phyloP scores from a whole-genome alignment of 306 rosid genomes.

The Coriaria nepalensis region DNA sequence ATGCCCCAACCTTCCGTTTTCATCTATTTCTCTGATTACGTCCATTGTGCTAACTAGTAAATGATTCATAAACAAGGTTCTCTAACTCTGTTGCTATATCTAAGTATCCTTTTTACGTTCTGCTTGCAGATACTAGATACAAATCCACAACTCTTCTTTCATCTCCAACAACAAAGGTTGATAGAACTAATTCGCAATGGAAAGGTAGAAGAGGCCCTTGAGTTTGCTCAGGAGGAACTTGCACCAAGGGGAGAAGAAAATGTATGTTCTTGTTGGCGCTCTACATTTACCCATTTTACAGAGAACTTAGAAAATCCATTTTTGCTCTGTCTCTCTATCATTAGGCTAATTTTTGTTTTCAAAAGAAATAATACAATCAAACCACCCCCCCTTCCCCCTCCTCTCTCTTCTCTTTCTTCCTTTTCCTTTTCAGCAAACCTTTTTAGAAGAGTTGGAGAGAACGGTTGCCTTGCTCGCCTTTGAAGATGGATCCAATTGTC shows the following conservation, averaged over 20 bases:
- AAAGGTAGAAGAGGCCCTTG: constrained; percentile 86
- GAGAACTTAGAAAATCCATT: too few species aligned
- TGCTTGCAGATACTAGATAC: constrained; percentile 82
- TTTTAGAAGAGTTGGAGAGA: constrained; percentile 90
- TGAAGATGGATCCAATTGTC: constrained; percentile 83
- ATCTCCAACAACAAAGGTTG: constrained; percentile 83
- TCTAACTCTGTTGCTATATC: too few species aligned
- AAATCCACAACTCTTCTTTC: constrained; percentile 90
- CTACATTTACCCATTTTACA: neutral
- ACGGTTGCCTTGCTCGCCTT: constrained; percentile 97
- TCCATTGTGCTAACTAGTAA: too few species aligned
- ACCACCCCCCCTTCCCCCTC: neutral
- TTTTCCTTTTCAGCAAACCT: constrained; percentile 51
- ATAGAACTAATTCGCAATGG: constrained; percentile 83
- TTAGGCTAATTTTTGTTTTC: too few species aligned
- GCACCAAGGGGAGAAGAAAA: constrained; percentile 98
- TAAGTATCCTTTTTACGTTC: too few species aligned
- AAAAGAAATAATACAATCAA: too few species aligned
- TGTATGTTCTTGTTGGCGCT: too few species aligned
- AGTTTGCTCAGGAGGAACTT: constrained; percentile 95
- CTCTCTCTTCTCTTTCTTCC: too few species aligned
- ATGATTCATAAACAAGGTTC: too few species aligned
- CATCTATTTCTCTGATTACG: too few species aligned
- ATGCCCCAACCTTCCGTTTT: too few species aligned
- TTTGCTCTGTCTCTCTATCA: too few species aligned